A percentile compares a stretch with the other conserved stretches of the same genome.
These are phyloP conservation scores for Draba incana DNA, from an alignment of 345 rosid genomes.

Conservation along the genomic window DNA sequence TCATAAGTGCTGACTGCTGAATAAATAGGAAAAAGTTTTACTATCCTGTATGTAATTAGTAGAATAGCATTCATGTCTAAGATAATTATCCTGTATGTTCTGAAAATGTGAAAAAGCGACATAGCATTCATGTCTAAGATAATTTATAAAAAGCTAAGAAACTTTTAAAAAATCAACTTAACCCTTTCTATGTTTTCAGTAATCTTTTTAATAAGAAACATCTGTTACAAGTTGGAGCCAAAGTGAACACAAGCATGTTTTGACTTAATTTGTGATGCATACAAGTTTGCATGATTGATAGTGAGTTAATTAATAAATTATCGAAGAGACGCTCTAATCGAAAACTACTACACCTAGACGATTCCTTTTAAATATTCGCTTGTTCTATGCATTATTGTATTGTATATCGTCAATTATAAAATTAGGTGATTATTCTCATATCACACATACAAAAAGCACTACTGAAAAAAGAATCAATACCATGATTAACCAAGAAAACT, in stretches of 20 bases:
- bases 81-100: too few relatives aligned
- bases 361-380: background rate
- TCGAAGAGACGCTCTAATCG: slow-evolving; percentile 16
- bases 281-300: slow-evolving; percentile 24
- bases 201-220: background rate
- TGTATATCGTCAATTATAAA: background rate
- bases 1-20: too few relatives aligned
- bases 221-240: background rate
- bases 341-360: background rate
- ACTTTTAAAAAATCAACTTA: too few relatives aligned
- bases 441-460: background rate
- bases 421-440: background rate
- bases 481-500: background rate
- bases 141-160: background rate
- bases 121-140: background rate
- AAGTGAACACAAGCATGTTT: slow-evolving; percentile 8
- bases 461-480: slow-evolving; percentile 19
- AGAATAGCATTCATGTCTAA: too few relatives aligned
- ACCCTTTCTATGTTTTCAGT: background rate
- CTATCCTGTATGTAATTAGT: too few relatives aligned
- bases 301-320: background rate
- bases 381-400: slow-evolving; percentile 9
- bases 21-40: too few relatives aligned
- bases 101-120: too few relatives aligned
- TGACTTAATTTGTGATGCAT: background rate